Conservation (phyloP, 345 rosid species). For the Jatropha curcas region DNA sequence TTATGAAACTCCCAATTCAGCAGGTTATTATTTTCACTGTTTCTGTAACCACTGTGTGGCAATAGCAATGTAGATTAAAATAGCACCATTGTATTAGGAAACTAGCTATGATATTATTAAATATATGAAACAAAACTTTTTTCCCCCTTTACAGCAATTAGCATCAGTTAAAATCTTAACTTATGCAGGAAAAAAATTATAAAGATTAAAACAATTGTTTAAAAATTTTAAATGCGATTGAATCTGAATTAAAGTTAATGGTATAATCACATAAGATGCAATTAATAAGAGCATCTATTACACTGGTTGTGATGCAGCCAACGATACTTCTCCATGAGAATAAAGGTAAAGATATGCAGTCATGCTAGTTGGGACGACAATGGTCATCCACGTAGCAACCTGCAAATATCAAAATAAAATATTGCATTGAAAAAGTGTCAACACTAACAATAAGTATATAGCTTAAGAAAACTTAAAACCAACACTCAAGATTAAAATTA, state of each 20-base stretch:
- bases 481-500: neutral
- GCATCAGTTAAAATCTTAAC: slow-evolving; percentile 1
- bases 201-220: neutral
- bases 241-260: slow-evolving; percentile 11
- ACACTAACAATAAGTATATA: neutral
- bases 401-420: slow-evolving; percentile 40
- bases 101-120: neutral
- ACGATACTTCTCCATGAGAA: slow-evolving; percentile 90
- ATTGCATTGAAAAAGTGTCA: neutral
- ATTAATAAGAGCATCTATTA: slow-evolving; percentile 72
- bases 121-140: neutral
- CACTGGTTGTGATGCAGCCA: slow-evolving; percentile 99
- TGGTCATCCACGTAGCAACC: slow-evolving; percentile 99
- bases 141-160: neutral
- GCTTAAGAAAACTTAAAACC: neutral
- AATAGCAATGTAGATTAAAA: neutral
- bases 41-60: neutral
- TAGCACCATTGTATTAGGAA: neutral
- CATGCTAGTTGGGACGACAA: slow-evolving; percentile 86
- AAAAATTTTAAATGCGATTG: neutral
- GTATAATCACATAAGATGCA: slow-evolving; percentile 7
- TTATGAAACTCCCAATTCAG: neutral
- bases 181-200: neutral
- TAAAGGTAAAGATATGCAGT: slow-evolving; percentile 91
- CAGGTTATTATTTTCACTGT: neutral